phyloP scores from a whole-genome alignment of 345 rosid genomes.

The Linum tenue region DNA sequence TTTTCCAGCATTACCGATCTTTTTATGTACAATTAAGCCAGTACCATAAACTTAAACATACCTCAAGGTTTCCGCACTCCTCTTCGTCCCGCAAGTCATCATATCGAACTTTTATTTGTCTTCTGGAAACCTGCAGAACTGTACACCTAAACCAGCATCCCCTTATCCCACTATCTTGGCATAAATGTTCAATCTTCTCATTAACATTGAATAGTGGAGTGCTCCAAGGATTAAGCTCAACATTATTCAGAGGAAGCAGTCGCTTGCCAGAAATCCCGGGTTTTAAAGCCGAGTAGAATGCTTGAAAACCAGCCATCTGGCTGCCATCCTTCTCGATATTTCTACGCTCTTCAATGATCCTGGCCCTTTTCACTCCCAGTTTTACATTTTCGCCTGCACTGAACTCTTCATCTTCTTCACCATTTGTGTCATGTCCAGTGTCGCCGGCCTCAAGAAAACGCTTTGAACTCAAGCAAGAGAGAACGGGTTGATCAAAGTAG shows the following conservation, averaged over 20 bases:
- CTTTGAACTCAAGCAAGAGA: conserved; percentile 53
- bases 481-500: conserved; percentile 67
- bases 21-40: neutral
- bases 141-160: conserved; percentile 98
- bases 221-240: conserved; percentile 31
- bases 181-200: conserved; percentile 68
- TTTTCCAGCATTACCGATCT: neutral
- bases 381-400: conserved; percentile 42
- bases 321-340: conserved; percentile 24
- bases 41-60: conserved; percentile 21
- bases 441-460: conserved; percentile 33
- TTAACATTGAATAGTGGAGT: conserved; percentile 35
- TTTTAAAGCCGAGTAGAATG: conserved; percentile 36
- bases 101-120: conserved; percentile 68
- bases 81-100: conserved; percentile 83
- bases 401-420: conserved; percentile 49
- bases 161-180: conserved; percentile 96
- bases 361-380: conserved; percentile 56
- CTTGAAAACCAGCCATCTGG: conserved; percentile 27
- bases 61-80: conserved; percentile 82
- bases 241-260: conserved; percentile 47
- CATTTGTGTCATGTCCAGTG: conserved; percentile 30
- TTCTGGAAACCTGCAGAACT: conserved; percentile 51
- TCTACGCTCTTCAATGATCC: conserved; percentile 34
- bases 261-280: conserved; percentile 38